These are phyloP conservation scores for Didymella lethalis DNA, from an alignment of 2,329 filamentous ascomycete genomes.

Conservation along the genomic window DNA sequence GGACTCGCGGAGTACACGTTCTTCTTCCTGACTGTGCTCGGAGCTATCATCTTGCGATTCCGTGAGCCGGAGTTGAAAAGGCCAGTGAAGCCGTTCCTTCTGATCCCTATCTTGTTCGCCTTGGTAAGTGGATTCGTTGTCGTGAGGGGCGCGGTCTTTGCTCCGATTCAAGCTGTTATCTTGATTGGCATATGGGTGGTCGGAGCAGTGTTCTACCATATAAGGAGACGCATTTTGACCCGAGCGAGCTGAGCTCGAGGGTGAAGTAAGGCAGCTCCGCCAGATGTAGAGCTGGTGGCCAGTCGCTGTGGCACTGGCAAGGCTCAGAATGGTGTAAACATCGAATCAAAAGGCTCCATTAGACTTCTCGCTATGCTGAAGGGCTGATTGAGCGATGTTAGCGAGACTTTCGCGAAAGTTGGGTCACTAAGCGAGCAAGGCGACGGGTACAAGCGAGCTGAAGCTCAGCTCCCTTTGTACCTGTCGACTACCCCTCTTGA, in stretches of 20 bases:
- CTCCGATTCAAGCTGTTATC: constrained; percentile 43
- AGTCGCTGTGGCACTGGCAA: not conserved
- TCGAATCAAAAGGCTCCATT: not conserved
- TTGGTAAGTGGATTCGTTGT: constrained; percentile 60
- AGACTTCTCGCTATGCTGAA: not conserved
- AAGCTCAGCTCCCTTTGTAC: constrained; percentile 8
- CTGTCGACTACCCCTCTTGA: not conserved
- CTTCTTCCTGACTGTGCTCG: constrained; percentile 70
- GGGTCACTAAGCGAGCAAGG: not conserved
- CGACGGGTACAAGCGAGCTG: constrained; percentile 12
- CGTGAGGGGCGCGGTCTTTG: constrained; percentile 47
- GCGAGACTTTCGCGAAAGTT: not conserved
- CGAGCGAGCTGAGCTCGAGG: not conserved
- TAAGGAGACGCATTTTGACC: constrained; percentile 7
- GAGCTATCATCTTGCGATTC: constrained; percentile 65
- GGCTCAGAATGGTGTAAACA: not conserved
- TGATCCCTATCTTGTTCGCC: constrained; percentile 63
- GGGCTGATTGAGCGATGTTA: constrained; percentile 2
- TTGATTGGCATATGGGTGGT: constrained; percentile 42
- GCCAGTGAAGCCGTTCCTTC: constrained; percentile 66
- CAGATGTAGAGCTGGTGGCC: not conserved
- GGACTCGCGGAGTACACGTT: constrained; percentile 62
- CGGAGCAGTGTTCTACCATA: constrained; percentile 32
- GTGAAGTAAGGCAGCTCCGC: not conserved
- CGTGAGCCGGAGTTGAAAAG: constrained; percentile 63